These are phyloP conservation scores for Extremus antarcticus DNA, from an alignment of 495 filamentous ascomycete genomes.

Conservation along the genomic window DNA sequence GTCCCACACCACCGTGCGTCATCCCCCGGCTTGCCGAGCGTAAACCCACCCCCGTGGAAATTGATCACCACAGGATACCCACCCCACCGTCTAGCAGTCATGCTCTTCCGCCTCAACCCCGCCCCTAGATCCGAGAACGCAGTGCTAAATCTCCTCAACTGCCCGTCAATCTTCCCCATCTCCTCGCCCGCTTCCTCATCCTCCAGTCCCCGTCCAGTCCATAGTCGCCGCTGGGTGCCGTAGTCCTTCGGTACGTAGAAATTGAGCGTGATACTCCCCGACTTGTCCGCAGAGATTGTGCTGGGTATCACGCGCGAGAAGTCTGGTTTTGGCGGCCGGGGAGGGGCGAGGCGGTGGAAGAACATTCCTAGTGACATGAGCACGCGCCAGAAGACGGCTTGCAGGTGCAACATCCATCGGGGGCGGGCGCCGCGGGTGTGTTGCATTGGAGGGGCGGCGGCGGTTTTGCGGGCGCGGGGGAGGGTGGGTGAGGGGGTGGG, in stretches of 20 bases:
- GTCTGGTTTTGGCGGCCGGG: constrained; percentile 52
- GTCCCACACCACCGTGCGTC: constrained; percentile 33
- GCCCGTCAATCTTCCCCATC: constrained; percentile 15
- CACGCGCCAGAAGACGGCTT: constrained; percentile 65
- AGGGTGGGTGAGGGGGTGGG: not conserved
- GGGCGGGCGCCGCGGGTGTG: constrained; percentile 24
- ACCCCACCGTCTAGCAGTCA: constrained; percentile 17
- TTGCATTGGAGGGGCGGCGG: not conserved
- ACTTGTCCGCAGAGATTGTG: constrained; percentile 39
- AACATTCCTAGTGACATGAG: constrained; percentile 73
- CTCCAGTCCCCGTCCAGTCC: constrained; percentile 19
- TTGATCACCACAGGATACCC: constrained; percentile 34
- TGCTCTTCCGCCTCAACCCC: constrained; percentile 2
- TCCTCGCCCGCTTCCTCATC: constrained; percentile 1
- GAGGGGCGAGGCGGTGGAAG: constrained; percentile 57
- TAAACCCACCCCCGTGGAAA: constrained; percentile 38
- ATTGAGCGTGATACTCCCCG: constrained; percentile 53
- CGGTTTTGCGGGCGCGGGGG: not conserved
- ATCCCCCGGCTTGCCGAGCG: constrained; percentile 31
- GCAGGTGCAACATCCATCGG: constrained; percentile 57
- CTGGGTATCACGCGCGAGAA: constrained; percentile 56
- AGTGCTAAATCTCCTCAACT: not conserved
- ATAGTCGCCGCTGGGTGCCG: constrained; percentile 28
- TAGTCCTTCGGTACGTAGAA: constrained; percentile 72
- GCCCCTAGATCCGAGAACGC: not conserved